These are phyloP conservation scores for Candida jianshihensis DNA, from an alignment of 805 yeast species.

Conservation along the genomic window DNA sequence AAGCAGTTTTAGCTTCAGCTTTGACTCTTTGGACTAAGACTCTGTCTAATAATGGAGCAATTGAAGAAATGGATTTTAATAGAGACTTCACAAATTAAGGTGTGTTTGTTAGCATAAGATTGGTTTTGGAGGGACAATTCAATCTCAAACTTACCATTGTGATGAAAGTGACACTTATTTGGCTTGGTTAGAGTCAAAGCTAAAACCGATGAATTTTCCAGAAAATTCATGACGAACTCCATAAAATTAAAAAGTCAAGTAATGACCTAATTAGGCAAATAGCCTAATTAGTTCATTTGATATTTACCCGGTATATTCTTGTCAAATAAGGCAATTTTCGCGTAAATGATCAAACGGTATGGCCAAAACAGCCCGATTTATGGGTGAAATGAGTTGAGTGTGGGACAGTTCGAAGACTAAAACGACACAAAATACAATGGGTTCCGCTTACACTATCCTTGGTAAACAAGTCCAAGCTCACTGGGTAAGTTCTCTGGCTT, in stretches of 20 bases:
- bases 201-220: background rate
- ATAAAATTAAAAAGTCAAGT: too few relatives aligned
- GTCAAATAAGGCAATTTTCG: background rate
- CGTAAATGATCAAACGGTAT: background rate
- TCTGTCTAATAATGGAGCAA: conserved; percentile 92
- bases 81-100: too few relatives aligned
- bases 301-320: too few relatives aligned
- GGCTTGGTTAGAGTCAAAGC: too few relatives aligned
- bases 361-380: background rate
- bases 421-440: conserved; percentile 12
- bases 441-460: conserved; percentile 21
- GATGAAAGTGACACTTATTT: conserved; percentile 3
- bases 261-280: too few relatives aligned
- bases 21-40: conserved; percentile 91
- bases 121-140: background rate
- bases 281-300: too few relatives aligned
- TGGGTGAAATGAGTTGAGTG: background rate
- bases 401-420: background rate
- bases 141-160: conserved; percentile 16
- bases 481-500: conserved; percentile 18
- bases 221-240: background rate
- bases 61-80: conserved; percentile 76
- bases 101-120: too few relatives aligned
- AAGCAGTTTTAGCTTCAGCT: conserved; percentile 85
- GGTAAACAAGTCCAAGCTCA: conserved; percentile 24